phyloP scores from a whole-genome alignment of 768 basidiomycete species.

The Tulasnella sp. region DNA sequence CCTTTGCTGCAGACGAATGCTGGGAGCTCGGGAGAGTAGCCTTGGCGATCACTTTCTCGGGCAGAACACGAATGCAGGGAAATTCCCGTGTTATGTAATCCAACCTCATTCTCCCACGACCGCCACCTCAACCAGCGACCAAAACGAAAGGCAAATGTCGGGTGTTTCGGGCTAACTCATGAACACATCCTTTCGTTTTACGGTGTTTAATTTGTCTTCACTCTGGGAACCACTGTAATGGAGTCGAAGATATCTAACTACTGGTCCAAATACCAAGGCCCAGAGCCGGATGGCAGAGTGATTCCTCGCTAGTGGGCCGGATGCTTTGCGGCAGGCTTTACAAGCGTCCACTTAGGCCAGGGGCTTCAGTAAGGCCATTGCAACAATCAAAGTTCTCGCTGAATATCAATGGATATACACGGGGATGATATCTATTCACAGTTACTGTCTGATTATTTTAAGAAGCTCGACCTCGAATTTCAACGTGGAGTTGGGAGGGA shows the following conservation, averaged over 20 bases:
- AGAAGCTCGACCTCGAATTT: constrained; percentile 84
- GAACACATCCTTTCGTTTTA: too few relatives aligned
- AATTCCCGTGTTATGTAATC: constrained; percentile 8
- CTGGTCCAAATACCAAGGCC: neutral
- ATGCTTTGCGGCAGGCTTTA: too few relatives aligned
- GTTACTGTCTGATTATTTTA: neutral
- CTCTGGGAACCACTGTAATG: too few relatives aligned
- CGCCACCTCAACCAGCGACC: neutral
- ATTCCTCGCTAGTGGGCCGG: too few relatives aligned
- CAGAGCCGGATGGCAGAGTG: too few relatives aligned
- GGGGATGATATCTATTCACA: neutral
- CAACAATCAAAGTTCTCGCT: too few relatives aligned
- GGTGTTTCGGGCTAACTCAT: too few relatives aligned
- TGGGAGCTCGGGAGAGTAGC: neutral
- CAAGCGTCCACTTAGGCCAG: too few relatives aligned
- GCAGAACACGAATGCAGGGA: constrained; percentile 15
- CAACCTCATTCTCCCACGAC: neutral
- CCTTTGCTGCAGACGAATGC: neutral
- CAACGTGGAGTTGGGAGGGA: constrained; percentile 75
- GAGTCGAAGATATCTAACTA: neutral
- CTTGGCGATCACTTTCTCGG: neutral
- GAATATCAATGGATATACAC: too few relatives aligned
- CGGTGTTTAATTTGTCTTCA: too few relatives aligned
- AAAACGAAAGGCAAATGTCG: too few relatives aligned
- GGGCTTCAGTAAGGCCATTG: too few relatives aligned